These are phyloP conservation scores for Westerdykella sp. DNA, from an alignment of 2,329 filamentous ascomycete species.

Conservation along the genomic window DNA sequence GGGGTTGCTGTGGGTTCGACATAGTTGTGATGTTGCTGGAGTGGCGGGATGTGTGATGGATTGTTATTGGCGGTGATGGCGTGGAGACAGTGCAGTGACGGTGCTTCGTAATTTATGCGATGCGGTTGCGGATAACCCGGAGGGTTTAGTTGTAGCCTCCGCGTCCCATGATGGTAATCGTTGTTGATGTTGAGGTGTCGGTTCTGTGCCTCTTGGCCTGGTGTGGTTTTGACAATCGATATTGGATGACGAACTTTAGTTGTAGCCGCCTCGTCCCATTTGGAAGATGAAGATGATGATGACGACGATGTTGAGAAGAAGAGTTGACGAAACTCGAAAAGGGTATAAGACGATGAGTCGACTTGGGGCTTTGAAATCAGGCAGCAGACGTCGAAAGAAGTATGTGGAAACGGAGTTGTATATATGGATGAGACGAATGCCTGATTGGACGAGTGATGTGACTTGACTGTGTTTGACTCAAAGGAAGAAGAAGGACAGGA, in stretches of 20 bases:
- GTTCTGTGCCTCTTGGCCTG: conserved; percentile 13
- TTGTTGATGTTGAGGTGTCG: conserved; percentile 5
- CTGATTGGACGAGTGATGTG: background rate
- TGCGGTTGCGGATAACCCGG: background rate
- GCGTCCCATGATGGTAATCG: conserved; percentile 9
- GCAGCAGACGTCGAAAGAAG: background rate
- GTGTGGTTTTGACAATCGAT: conserved; percentile 3
- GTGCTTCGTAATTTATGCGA: background rate
- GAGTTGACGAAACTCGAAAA: conserved; percentile 1
- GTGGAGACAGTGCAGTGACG: conserved; percentile 2
- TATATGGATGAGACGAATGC: background rate
- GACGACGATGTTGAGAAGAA: background rate
- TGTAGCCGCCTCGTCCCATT: conserved; percentile 40
- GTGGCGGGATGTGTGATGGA: conserved; percentile 1
- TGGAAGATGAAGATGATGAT: conserved; percentile 1
- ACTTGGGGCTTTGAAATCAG: conserved; percentile 1
- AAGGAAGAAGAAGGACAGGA: background rate
- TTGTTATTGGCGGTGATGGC: conserved; percentile 4
- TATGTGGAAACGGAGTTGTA: background rate
- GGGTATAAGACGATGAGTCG: conserved; percentile 3
- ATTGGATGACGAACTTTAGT: conserved; percentile 16
- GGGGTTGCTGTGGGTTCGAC: conserved; percentile 1
- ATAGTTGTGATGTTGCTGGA: background rate
- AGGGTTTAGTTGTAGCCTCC: conserved; percentile 13
- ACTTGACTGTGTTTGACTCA: background rate